Conservation (phyloP, 768 basidiomycete genomes). For the Daedaleopsis sinensis region DNA sequence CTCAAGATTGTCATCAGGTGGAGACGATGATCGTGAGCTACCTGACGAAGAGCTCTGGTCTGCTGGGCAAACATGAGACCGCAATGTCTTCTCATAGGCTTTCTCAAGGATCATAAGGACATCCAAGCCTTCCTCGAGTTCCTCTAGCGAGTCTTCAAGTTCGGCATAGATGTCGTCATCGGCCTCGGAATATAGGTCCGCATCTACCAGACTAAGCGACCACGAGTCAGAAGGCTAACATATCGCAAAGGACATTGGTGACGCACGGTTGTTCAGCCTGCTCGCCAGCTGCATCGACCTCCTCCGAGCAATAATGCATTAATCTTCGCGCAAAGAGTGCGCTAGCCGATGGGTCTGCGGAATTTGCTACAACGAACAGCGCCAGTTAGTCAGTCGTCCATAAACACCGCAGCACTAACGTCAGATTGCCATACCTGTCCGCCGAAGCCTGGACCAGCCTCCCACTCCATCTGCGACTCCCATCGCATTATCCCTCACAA, state of each 20-base stretch:
- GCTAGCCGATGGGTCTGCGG: conserved; percentile 42
- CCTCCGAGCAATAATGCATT: conserved; percentile 83
- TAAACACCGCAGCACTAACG: background rate
- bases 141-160: conserved; percentile 52
- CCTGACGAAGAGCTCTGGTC: conserved; percentile 14
- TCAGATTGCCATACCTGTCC: conserved; percentile 34
- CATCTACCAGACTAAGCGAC: background rate
- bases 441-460: conserved; percentile 76
- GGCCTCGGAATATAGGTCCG: conserved; percentile 21
- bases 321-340: conserved; percentile 75
- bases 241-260: background rate
- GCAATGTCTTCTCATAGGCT: conserved; percentile 68
- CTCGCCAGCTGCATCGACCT: conserved; percentile 39
- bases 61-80: conserved; percentile 50
- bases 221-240: background rate
- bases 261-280: conserved; percentile 11
- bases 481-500: conserved; percentile 80
- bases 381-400: conserved; percentile 12
- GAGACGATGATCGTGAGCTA: conserved; percentile 17
- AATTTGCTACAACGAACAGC: conserved; percentile 4
- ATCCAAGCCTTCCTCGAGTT: conserved; percentile 71
- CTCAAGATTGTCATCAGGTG: background rate
- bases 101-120: conserved; percentile 69
- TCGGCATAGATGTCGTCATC: conserved; percentile 47
- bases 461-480: conserved; percentile 97